Conservation (phyloP, 495 filamentous ascomycete genomes). For the Penicillium goetzii region DNA sequence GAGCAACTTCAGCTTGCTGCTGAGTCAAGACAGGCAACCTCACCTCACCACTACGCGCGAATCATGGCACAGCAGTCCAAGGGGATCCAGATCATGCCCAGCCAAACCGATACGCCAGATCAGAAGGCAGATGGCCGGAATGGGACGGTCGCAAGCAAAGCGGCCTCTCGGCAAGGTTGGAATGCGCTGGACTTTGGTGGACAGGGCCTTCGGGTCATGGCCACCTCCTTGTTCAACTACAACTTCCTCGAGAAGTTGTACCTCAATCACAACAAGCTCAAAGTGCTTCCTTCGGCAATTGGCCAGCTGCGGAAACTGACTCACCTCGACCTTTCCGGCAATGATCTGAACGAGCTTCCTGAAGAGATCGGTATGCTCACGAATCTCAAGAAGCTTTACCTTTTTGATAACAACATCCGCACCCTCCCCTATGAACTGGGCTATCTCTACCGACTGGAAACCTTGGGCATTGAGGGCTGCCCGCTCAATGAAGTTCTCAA, state of each 20-base stretch:
- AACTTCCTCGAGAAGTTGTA: slow-evolving; percentile 86
- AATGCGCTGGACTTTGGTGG: slow-evolving; percentile 89
- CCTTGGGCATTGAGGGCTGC: slow-evolving; percentile 91
- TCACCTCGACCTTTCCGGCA: slow-evolving; percentile 84
- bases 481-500: slow-evolving; percentile 73
- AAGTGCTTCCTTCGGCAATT: slow-evolving; percentile 72
- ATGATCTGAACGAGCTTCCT: slow-evolving; percentile 80
- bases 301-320: slow-evolving; percentile 77
- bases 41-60: slow-evolving; percentile 69
- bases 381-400: slow-evolving; percentile 73
- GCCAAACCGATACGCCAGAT: slow-evolving; percentile 65
- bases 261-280: slow-evolving; percentile 87
- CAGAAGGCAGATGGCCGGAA: slow-evolving; percentile 63
- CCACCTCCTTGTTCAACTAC: slow-evolving; percentile 80
- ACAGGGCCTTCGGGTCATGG: slow-evolving; percentile 82
- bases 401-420: slow-evolving; percentile 88
- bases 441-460: slow-evolving; percentile 80
- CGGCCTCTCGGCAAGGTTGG: slow-evolving; percentile 79
- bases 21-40: slow-evolving; percentile 66
- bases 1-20: slow-evolving; percentile 80
- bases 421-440: slow-evolving; percentile 85
- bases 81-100: slow-evolving; percentile 59
- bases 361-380: slow-evolving; percentile 96
- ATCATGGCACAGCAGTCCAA: slow-evolving; percentile 60
- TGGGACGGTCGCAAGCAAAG: slow-evolving; percentile 57